Conservation (phyloP, 768 basidiomycete genomes). For the Tulasnella sp. region DNA sequence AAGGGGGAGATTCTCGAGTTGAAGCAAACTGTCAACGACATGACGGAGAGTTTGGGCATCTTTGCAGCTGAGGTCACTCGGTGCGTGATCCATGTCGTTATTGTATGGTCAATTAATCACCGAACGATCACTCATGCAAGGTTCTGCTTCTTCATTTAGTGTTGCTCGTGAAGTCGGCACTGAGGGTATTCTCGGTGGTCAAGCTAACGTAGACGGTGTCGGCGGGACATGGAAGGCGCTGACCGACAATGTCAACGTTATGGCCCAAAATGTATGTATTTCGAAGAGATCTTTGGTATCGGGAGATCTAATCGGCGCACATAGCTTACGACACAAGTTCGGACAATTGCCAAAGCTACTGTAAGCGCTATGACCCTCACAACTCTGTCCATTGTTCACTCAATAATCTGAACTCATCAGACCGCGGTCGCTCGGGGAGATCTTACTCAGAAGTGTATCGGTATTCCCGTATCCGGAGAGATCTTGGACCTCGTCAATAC, state of each 20-base stretch:
- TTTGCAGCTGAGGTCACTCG: conserved; percentile 70
- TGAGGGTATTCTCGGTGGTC: conserved; percentile 88
- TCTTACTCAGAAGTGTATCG: conserved; percentile 84
- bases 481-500: conserved; percentile 94
- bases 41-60: conserved; percentile 79
- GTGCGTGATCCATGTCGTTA: conserved; percentile 5
- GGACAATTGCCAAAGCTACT: conserved; percentile 86
- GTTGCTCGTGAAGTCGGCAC: conserved; percentile 97
- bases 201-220: conserved; percentile 86
- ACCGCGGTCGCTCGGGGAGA: conserved; percentile 92
- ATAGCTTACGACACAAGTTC: conserved; percentile 83
- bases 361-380: conserved; percentile 33
- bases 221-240: conserved; percentile 97
- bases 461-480: conserved; percentile 88
- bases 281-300: not conserved
- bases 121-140: not conserved
- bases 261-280: conserved; percentile 70
- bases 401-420: conserved; percentile 23
- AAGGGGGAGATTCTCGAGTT: conserved; percentile 80
- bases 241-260: conserved; percentile 91
- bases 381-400: not conserved
- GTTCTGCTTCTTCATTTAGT: conserved; percentile 27
- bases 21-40: conserved; percentile 83
- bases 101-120: not conserved
- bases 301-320: not conserved